Percentiles rank a stretch among this genome's conserved stretches.
Evolutionary conservation across 2,329 filamentous ascomycete genomes (phyloP).

Genomic region (Paracoccidioides brasiliensis): DNA sequence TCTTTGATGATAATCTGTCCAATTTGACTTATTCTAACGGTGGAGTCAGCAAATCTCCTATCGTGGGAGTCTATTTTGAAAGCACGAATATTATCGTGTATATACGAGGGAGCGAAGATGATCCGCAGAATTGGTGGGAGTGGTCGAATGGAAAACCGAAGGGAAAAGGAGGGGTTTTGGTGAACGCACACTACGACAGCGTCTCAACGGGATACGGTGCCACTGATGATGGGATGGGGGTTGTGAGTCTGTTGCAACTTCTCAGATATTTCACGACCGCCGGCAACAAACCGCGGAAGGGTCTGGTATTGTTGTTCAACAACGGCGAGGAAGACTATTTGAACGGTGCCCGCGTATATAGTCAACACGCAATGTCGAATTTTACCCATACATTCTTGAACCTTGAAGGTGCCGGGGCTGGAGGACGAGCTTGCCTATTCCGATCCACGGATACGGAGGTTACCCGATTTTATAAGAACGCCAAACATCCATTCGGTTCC

Average conservation of each 20-base stretch:
- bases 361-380: slow-evolving; percentile 64
- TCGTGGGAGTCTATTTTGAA: slow-evolving; percentile 67
- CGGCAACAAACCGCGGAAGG: slow-evolving; percentile 60
- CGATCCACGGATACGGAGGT: slow-evolving; percentile 78
- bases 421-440: slow-evolving; percentile 77
- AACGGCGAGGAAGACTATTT: slow-evolving; percentile 92
- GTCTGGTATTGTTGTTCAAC: slow-evolving; percentile 77
- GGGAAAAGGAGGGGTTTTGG: slow-evolving; percentile 63
- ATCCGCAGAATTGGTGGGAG: slow-evolving; percentile 61
- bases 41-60: slow-evolving; percentile 22
- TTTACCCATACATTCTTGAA: slow-evolving; percentile 85
- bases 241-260: slow-evolving; percentile 73
- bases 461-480: slow-evolving; percentile 60
- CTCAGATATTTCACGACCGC: slow-evolving; percentile 70
- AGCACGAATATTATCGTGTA: slow-evolving; percentile 87
- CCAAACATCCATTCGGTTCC: slow-evolving; percentile 66
- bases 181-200: slow-evolving; percentile 92
- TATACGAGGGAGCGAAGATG: slow-evolving; percentile 67
- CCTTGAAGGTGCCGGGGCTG: slow-evolving; percentile 85
- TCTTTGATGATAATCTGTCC: slow-evolving; percentile 67
- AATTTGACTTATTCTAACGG: slow-evolving; percentile 60
- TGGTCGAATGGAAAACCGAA: slow-evolving; percentile 36
- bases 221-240: slow-evolving; percentile 85
- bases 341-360: slow-evolving; percentile 74
- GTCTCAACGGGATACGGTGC: slow-evolving; percentile 87